A percentile compares a stretch with the other conserved stretches of the same genome.
Conservation (phyloP, 1,284 basidiomycete species). For the Austropuccinia psidii region DNA sequence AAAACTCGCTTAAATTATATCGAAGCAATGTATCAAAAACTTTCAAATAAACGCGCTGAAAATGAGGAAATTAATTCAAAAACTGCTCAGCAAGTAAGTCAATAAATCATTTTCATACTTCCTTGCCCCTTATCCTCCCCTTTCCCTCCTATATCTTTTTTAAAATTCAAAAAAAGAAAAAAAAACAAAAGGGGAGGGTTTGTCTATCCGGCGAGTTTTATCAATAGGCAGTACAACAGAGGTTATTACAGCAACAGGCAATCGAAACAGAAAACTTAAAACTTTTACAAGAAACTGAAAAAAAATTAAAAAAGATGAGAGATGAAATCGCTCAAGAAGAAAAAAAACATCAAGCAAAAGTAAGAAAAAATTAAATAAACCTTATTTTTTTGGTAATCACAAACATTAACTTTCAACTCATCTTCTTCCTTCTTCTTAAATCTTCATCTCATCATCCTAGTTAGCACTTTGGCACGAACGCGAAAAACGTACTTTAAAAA, state of each 20-base stretch:
- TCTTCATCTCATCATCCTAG: not conserved
- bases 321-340: slow-evolving; percentile 10
- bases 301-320: slow-evolving; percentile 13
- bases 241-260: slow-evolving; percentile 25
- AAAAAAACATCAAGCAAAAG: slow-evolving; percentile 13
- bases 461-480: slow-evolving; percentile 26
- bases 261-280: slow-evolving; percentile 27
- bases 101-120: not conserved
- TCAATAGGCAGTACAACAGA: slow-evolving; percentile 12
- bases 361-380: not conserved
- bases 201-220: not conserved
- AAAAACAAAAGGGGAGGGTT: not conserved
- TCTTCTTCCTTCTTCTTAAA: not conserved
- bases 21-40: too few relatives aligned
- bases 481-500: slow-evolving; percentile 8
- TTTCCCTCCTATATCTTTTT: not conserved
- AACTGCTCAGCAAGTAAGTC: not conserved
- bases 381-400: not conserved
- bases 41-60: too few relatives aligned
- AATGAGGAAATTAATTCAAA: too few relatives aligned
- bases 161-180: not conserved
- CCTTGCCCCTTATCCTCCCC: not conserved
- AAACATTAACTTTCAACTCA: not conserved
- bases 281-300: slow-evolving; percentile 19
- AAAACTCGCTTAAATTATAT: too few relatives aligned